These are phyloP conservation scores for Beauveria rudraprayagi DNA, from an alignment of 2,329 filamentous ascomycete species.

Conservation along the genomic window DNA sequence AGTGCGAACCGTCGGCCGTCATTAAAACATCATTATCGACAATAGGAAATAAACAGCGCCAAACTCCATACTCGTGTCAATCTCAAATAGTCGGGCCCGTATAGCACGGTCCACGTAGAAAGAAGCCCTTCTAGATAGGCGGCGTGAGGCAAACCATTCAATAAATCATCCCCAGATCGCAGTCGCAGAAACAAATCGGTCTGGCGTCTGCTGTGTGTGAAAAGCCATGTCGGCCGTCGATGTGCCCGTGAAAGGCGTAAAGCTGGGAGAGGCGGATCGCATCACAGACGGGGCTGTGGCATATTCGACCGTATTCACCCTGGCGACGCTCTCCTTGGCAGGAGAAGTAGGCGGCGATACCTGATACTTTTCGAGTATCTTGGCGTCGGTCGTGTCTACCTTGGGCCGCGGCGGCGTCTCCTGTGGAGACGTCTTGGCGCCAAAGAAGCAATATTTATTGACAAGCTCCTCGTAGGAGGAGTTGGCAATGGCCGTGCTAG, in stretches of 20 bases:
- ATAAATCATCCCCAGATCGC: constrained; percentile 33
- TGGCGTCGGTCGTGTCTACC: constrained; percentile 20
- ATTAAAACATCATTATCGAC: constrained; percentile 4
- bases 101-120: no score
- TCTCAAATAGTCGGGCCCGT: background rate
- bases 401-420: background rate
- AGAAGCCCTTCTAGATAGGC: no score
- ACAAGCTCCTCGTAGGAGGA: constrained; percentile 93
- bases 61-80: constrained; percentile 1
- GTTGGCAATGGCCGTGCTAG: constrained; percentile 56
- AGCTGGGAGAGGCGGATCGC: constrained; percentile 37
- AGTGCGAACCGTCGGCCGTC: background rate
- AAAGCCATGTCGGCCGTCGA: constrained; percentile 33
- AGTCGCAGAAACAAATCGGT: constrained; percentile 39
- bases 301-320: constrained; percentile 30
- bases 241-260: constrained; percentile 40
- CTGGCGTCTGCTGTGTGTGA: constrained; percentile 29
- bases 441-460: constrained; percentile 97
- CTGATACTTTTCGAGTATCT: constrained; percentile 20
- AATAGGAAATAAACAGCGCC: background rate
- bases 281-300: constrained; percentile 18
- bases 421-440: constrained; percentile 36
- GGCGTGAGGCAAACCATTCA: no score
- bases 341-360: background rate
- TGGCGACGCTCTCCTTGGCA: constrained; percentile 34